Evolutionary conservation across 2,329 filamentous ascomycete genomes (phyloP), one percentile per base, ranked within the genome.

Genomic region (Dothideomycetes sp.): DNA sequence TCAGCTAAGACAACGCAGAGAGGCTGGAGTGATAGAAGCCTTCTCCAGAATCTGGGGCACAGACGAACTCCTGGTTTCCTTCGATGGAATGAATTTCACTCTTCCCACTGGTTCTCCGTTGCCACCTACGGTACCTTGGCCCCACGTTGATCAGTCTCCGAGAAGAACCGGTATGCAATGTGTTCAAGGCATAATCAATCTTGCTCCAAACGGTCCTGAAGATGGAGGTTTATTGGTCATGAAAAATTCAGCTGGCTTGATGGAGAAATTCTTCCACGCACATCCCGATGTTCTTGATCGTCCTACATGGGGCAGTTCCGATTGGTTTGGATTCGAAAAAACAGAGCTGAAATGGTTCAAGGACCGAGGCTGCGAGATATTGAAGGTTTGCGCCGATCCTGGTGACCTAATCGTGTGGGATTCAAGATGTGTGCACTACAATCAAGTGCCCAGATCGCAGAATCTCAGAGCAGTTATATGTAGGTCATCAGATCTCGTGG

Each of bases 141-240:
- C 41, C 8, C 41, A 43, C 22, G 15, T 24, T n/a, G 41, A 43
- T 32, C 41, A 43, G 28, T 22, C 33, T 10, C 41, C 41, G n/a
- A 16, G 17, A 17, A 19, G 23, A 13, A 12, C 20, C 8, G 41
- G 41, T 16, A 15, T 43, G 10, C 30, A 29, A n/a, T 42, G 39
- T 20, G 23, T 42, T 8, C 51, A 53, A 40, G 51, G 49, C 19
- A 50, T 51, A 17, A 45, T 48, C 15, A 48, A 51, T 23, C 62
- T 60, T 9, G 55, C 60, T 6, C 66, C 64, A 1, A 65, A 64
- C 28, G 67, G 68, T 1, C 59, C 59, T 2, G 56, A 68, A 2
- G 68, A 71, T 40, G 68, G 68, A 12, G 67, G 67, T 2, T 47
- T 71, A 7, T 58, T 70, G 24, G 47, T 69, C 4, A 63, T 69